Base-by-base conservation (phyloP, 306 rosid genomes). In the Vigna mungo region DNA sequence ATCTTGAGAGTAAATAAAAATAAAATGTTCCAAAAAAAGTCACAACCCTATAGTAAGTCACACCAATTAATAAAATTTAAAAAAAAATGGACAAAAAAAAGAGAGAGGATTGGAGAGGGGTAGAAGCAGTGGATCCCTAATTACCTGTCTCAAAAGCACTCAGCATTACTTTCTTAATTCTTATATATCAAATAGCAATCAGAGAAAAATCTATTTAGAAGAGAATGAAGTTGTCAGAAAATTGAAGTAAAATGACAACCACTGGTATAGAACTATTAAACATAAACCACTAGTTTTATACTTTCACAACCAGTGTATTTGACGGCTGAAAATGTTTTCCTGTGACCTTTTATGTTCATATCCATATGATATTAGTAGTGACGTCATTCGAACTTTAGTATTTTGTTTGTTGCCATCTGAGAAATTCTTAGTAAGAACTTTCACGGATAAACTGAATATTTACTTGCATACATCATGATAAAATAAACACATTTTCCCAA, bases 141-240 rank as follows among this genome's bases (percentile, higher is more conserved):
- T 20, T 30, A 71, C 18, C 16, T 68, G 49, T 56, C 56, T 34
- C 34, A 48, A 47, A 44, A 67, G 13, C 56, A 67, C 51, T 37
- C 65, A 11, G 51, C 39, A 75, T 58, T 68, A 39, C 76, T 67
- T 44, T 70, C 67, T 75, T 47, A 59, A 74, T 44, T 69, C 67
- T 68, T 47, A 59, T 46, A 66, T 51, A 49, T 39, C 17, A 60
- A 49, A 74, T 49, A 74, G 6, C 12, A 75, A 55, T 60, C 53
- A 39, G 21, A 43, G 55, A 3, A 74, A 48, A 80, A 65, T 12
- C 12, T 1, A 14, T 67, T 56, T 21, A 12, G 27, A 37, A 58
- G 71, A 59, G 49, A 4, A n/a, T 32, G 16, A 69, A 36, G 21
- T 1, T 27, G 20, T n/a, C 64, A 53, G 23, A 75, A 75, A 60